Base-by-base conservation (phyloP, 208 protist genomes). In the Leishmania tropica region DNA sequence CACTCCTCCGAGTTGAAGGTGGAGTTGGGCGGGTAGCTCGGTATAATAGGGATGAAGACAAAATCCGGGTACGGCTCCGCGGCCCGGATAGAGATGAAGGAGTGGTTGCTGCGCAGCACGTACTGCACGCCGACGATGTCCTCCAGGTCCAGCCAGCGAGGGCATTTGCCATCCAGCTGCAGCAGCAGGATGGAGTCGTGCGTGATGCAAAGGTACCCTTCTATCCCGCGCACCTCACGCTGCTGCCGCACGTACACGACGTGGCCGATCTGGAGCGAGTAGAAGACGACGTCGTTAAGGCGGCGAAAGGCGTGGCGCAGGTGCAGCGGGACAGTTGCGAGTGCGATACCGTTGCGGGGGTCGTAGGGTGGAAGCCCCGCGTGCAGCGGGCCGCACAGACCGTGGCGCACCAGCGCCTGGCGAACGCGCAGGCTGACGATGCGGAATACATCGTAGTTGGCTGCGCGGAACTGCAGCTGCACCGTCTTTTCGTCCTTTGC, bases 301-400 rank as follows among this genome's bases (percentile, higher is more conserved):
- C 81, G 81, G 40, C 83, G 83, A 65, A 90, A 89, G 71, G 82
- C 77, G 83, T 87, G 80, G 40, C 89, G 87, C 8, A 93, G 83
- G 83, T 93, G 87, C 42, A 93, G 87, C n/a, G 89, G 89, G 24
- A 93, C 83, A 21, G 86, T 86, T 11, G 89, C 83, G 53, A 93
- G 85, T 42, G 83, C 81, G 53, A 93, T 86, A 68, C 89, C 89
- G 81, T 93, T 93, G 65, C 89, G 89, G 19, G 89, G 89, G 81
- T 93, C 89, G 73, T 90, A 89, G 24, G 89, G 85, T 0, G 89
- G 89, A n/a, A 90, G 80, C 3, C 89, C 89, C 13, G 70, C 73
- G 87, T 93, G 89, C 40, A 90, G 79, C 3, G 89, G 89, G n/a
- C 70, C 70, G 48, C 80, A 85, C 42, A 90, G 83, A 31, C 85